A percentile compares a stretch with the other conserved stretches of the same genome.
phyloP scores from a whole-genome alignment of 495 filamentous ascomycete species.

The Delitschia confertaspora region DNA sequence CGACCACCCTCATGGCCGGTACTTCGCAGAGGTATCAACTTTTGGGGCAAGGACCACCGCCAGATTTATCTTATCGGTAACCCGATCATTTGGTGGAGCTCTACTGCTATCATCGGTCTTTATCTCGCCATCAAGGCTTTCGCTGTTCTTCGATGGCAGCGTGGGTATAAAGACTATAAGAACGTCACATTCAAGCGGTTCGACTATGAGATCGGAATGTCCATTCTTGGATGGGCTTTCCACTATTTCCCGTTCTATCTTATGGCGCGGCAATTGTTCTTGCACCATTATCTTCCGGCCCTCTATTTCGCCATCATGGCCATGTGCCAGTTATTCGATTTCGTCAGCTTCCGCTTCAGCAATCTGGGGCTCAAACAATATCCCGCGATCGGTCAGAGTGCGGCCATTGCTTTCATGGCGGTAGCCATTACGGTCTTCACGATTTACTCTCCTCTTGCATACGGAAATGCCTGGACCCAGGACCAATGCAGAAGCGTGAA shows the following conservation, averaged over 20 bases:
- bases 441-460: conserved; percentile 78
- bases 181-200: conserved; percentile 81
- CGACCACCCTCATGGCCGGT: conserved; percentile 90
- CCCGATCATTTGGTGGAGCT: conserved; percentile 89
- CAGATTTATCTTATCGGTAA: conserved; percentile 97
- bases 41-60: conserved; percentile 90
- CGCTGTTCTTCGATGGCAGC: conserved; percentile 86
- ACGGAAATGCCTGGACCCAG: conserved; percentile 91
- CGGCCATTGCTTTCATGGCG: conserved; percentile 61
- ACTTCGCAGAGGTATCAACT: conserved; percentile 92
- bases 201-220: conserved; percentile 90
- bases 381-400: conserved; percentile 61
- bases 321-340: conserved; percentile 83
- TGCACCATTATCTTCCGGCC: conserved; percentile 95
- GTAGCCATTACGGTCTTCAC: conserved; percentile 67
- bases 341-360: conserved; percentile 58
- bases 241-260: conserved; percentile 98
- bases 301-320: conserved; percentile 89
- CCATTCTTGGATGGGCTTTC: conserved; percentile 85
- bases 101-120: conserved; percentile 66
- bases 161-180: conserved; percentile 77
- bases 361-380: conserved; percentile 59
- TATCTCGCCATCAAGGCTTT: conserved; percentile 81
- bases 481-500: conserved; percentile 76
- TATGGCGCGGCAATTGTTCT: conserved; percentile 95